Percentiles rank a stretch among this genome's conserved stretches.
These are phyloP conservation scores for Pichia rugopelliculosa DNA, from an alignment of 805 yeast species.

Conservation along the genomic window DNA sequence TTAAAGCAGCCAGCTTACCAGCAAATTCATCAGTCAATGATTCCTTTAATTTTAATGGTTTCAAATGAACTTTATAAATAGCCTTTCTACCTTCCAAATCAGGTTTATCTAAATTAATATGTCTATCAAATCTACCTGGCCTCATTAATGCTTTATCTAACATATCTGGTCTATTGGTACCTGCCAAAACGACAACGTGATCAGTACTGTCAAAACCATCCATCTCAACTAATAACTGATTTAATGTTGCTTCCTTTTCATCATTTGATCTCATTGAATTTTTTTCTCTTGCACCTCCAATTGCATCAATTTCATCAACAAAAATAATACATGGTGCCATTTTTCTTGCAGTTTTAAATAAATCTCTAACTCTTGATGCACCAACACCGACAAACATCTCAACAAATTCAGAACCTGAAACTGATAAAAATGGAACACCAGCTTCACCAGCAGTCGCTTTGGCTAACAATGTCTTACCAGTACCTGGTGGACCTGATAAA, in stretches of 20 bases:
- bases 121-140: constrained; percentile 97
- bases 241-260: constrained; percentile 93
- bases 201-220: constrained; percentile 90
- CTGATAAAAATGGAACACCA: constrained; percentile 92
- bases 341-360: constrained; percentile 86
- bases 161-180: constrained; percentile 94
- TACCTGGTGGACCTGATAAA: constrained; percentile 97
- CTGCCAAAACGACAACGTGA: constrained; percentile 94
- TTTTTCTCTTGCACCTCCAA: constrained; percentile 75
- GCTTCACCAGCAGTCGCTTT: constrained; percentile 99
- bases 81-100: constrained; percentile 93
- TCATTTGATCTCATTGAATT: constrained; percentile 81
- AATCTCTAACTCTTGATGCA: constrained; percentile 94
- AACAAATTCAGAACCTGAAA: constrained; percentile 95
- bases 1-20: constrained; percentile 87
- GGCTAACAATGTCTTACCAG: constrained; percentile 95
- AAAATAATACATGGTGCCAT: constrained; percentile 95
- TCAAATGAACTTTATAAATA: constrained; percentile 80
- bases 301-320: constrained; percentile 99
- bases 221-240: constrained; percentile 96
- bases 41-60: constrained; percentile 53
- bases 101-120: constrained; percentile 84
- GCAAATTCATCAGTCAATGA: constrained; percentile 51
- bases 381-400: constrained; percentile 99
- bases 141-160: constrained; percentile 88